These are phyloP conservation scores for Eucalyptus paniculata DNA, from an alignment of 345 rosid species.

Conservation along the genomic window DNA sequence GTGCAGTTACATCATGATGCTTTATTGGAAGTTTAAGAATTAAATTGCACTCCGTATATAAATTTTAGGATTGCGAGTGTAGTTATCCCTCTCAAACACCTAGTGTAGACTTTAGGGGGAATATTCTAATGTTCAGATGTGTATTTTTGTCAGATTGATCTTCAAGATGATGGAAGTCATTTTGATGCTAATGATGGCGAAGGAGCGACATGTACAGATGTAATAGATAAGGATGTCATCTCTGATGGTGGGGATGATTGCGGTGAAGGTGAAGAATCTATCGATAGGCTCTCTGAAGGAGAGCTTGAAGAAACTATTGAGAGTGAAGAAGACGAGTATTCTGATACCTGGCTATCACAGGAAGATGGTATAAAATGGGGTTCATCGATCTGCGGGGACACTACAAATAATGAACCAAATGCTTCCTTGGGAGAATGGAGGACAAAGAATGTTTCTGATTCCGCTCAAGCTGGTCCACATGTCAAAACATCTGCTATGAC, in stretches of 20 bases:
- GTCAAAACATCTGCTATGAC: constrained; percentile 63
- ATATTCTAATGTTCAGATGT: background rate
- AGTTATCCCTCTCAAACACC: background rate
- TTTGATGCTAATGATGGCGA: constrained; percentile 7
- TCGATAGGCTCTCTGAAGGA: background rate
- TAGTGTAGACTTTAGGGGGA: background rate
- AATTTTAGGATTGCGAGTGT: background rate
- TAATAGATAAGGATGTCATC: background rate
- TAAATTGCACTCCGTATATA: background rate
- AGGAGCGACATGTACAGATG: background rate
- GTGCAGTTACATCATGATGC: background rate
- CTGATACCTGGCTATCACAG: background rate
- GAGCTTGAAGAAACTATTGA: background rate
- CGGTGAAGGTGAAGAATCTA: background rate
- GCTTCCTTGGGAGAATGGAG: background rate
- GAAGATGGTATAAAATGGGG: background rate
- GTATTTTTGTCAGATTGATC: constrained; percentile 49
- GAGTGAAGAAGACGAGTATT: background rate
- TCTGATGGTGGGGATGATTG: background rate
- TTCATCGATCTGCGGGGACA: constrained; percentile 3
- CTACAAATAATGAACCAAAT: constrained; percentile 2
- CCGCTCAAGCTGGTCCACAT: constrained; percentile 25
- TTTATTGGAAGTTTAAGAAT: background rate
- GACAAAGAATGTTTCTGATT: background rate
- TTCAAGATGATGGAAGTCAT: constrained; percentile 13